Conservation (phyloP, 1,139 yeast genomes). For the Saccharomycopsis crataegensis region DNA sequence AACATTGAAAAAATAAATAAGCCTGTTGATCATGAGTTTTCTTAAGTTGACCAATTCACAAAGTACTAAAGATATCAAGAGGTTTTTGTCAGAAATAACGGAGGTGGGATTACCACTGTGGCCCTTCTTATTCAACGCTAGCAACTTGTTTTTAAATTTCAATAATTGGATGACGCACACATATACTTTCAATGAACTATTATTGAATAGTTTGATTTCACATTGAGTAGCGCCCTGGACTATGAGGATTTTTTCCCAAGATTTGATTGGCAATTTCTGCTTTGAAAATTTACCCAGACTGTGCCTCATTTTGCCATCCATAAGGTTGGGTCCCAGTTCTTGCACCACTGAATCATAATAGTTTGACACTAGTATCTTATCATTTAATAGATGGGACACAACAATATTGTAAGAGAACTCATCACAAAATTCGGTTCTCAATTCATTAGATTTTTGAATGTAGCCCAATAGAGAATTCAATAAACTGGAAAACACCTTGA, state of each 20-base stretch:
- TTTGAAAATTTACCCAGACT: too few relatives aligned
- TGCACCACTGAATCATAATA: background rate
- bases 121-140: background rate
- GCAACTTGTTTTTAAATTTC: background rate
- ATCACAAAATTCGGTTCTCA: slow-evolving; percentile 8
- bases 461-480: background rate
- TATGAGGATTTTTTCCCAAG: too few relatives aligned
- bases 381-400: slow-evolving; percentile 11
- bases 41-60: background rate
- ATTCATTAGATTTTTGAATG: background rate
- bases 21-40: background rate
- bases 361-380: slow-evolving; percentile 3
- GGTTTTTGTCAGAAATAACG: too few relatives aligned
- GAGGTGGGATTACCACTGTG: too few relatives aligned
- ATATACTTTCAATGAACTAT: background rate
- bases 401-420: slow-evolving; percentile 13
- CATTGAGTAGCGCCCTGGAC: too few relatives aligned
- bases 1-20: background rate
- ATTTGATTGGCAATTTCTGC: too few relatives aligned
- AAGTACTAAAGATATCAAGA: background rate
- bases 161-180: background rate
- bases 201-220: background rate
- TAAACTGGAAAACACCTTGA: background rate
- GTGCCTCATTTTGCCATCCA: too few relatives aligned
- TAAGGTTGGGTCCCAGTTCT: too few relatives aligned